Conservation (phyloP, 2,329 filamentous ascomycete species). For the Apiospora arundinis region DNA sequence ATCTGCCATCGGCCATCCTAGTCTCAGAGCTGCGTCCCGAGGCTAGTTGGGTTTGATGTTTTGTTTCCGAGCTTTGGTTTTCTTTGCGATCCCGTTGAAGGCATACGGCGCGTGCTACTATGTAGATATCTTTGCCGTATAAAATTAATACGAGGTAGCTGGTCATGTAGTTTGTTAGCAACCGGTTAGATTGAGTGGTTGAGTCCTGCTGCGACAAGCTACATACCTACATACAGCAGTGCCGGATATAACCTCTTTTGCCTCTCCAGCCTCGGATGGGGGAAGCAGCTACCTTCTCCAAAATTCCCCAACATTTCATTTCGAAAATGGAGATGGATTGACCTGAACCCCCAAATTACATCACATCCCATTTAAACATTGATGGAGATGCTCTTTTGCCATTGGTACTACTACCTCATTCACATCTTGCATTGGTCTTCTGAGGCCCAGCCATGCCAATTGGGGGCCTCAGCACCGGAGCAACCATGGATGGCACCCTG, state of each 20-base stretch:
- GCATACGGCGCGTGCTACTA: not conserved
- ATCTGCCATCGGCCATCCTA: not conserved
- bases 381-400: not conserved
- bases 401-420: not conserved
- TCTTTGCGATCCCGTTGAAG: not conserved
- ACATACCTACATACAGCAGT: not conserved
- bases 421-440: not conserved
- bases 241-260: not conserved
- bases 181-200: not conserved
- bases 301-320: constrained; percentile 18
- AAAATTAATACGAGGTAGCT: too few relatives aligned
- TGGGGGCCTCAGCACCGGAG: not conserved
- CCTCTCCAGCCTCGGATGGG: constrained; percentile 8
- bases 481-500: not conserved
- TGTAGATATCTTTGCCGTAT: too few relatives aligned
- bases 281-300: constrained; percentile 12
- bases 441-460: not conserved
- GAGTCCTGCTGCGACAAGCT: not conserved
- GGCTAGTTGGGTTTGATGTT: constrained; percentile 11
- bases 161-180: too few relatives aligned
- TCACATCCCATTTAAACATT: not conserved
- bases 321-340: not conserved
- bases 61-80: not conserved
- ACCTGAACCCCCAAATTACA: constrained; percentile 15
- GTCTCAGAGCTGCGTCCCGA: not conserved